Evolutionary conservation across 2,329 filamentous ascomycete species (phyloP).

Genomic region (Penicillium griseofulvum): DNA sequence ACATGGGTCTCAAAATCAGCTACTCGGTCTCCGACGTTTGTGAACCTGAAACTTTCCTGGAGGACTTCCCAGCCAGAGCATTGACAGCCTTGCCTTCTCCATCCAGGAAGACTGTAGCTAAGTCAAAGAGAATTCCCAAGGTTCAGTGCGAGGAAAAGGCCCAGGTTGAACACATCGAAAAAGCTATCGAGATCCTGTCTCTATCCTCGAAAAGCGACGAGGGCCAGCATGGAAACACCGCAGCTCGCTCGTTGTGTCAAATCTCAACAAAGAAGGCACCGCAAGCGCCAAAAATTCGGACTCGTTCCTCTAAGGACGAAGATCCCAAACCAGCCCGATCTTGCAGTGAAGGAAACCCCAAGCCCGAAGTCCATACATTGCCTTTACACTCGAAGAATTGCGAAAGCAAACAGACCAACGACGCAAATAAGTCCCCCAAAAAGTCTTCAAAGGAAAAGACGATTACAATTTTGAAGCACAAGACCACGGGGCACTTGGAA

Average conservation of each 20-base stretch:
- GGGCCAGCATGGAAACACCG: background rate
- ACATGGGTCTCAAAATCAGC: conserved; percentile 20
- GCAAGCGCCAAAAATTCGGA: background rate
- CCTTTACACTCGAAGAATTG: background rate
- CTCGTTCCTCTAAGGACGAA: background rate
- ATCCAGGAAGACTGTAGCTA: background rate
- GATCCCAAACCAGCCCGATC: background rate
- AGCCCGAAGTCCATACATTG: background rate
- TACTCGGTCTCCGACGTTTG: conserved; percentile 21
- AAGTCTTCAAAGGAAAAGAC: background rate
- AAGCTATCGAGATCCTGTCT: conserved; percentile 19
- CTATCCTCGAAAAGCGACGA: conserved; percentile 11
- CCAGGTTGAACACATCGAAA: conserved; percentile 18
- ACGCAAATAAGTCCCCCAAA: background rate
- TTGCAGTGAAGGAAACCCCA: background rate
- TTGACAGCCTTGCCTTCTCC: background rate
- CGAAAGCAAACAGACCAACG: background rate
- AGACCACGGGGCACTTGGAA: conserved; percentile 16
- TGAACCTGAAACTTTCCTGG: background rate
- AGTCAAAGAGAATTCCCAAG: background rate
- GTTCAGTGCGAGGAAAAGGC: background rate
- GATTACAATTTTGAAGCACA: background rate
- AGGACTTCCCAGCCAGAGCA: background rate
- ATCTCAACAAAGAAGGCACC: background rate
- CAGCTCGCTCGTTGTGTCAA: background rate